These are phyloP conservation scores for Aurifilum marmelostoma DNA, from an alignment of 2,329 filamentous ascomycete genomes.

Conservation along the genomic window DNA sequence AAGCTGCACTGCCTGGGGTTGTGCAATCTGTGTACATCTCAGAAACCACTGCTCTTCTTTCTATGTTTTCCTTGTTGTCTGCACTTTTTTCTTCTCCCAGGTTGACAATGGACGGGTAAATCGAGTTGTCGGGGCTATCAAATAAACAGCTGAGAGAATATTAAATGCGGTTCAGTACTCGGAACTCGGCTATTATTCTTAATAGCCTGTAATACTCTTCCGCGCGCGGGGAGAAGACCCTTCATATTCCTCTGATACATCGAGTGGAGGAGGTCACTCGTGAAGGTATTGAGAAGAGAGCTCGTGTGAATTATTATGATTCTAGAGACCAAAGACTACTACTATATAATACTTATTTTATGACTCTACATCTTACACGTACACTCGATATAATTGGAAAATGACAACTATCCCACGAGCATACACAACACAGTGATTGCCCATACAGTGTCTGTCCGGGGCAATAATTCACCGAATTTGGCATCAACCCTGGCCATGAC, in stretches of 20 bases:
- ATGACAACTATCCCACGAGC: background rate
- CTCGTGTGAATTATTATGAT: too few relatives aligned
- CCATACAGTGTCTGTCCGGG: background rate
- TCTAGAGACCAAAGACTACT: background rate
- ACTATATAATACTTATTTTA: too few relatives aligned
- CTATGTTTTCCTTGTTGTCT: background rate
- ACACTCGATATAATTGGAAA: background rate
- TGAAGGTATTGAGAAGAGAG: background rate
- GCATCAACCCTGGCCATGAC: background rate
- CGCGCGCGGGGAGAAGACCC: background rate
- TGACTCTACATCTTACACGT: too few relatives aligned
- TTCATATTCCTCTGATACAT: too few relatives aligned
- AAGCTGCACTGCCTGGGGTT: background rate
- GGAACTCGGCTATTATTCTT: background rate
- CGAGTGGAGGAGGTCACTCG: background rate
- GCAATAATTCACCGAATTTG: conserved; percentile 16
- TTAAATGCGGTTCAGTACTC: background rate
- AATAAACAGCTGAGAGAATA: background rate
- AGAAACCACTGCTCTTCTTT: background rate
- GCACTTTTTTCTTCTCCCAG: background rate
- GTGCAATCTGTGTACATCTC: too few relatives aligned
- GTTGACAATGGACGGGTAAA: too few relatives aligned
- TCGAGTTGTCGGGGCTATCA: too few relatives aligned
- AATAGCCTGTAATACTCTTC: too few relatives aligned
- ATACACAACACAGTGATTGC: background rate